Base-by-base conservation (phyloP, 495 filamentous ascomycete species). In the Annulohypoxylon moriforme region DNA sequence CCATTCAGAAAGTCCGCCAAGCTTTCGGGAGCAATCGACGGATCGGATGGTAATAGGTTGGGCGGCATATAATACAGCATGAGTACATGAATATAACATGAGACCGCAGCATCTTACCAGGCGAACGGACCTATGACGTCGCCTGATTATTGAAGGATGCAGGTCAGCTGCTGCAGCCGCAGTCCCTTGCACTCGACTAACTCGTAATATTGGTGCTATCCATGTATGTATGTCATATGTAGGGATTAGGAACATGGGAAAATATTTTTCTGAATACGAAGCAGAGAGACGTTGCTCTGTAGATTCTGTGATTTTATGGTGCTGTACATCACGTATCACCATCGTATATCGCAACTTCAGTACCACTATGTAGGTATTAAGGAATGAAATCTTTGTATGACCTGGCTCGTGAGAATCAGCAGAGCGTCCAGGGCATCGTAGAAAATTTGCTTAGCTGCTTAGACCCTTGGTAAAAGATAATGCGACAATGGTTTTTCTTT, bases 101-200 rank as follows among this genome's bases (percentile, higher is more conserved):
- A 22, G 38, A 31, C 34, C 14, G 40, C 64, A 27, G 55, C 59
- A 40, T 25, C 36, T 64, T 67, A 72, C 69, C 69, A 67, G 46
- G 31, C 3, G 59, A 47, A 44, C 34, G 59, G 64, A 38, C 69
- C 64, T 60, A 72, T 72, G 69, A 72, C 69, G 69, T 67, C 59
- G 64, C 20, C 57, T 67, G 44, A 63, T 25, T 34, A 44, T 44
- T 52, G 52, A 29, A 33, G 34, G 47, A 36, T 27, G 49, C 58
- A 61, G 57, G 25, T 71, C 68, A 71, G 68, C 68, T 59, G 40
- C 27, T 67, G 69, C 69, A 67, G 69, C 64, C 69, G 69, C 69
- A 67, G 53, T 53, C 29, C 46, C 44, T 60, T 55, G 20, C 27
- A 10, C 52, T 61, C 18, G 25, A 22, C 13, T 42, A 44, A 14